Percentiles rank a stretch among this genome's conserved stretches.
Conservation (phyloP, 148 eudicot species). For the Heliosperma pusillum region DNA sequence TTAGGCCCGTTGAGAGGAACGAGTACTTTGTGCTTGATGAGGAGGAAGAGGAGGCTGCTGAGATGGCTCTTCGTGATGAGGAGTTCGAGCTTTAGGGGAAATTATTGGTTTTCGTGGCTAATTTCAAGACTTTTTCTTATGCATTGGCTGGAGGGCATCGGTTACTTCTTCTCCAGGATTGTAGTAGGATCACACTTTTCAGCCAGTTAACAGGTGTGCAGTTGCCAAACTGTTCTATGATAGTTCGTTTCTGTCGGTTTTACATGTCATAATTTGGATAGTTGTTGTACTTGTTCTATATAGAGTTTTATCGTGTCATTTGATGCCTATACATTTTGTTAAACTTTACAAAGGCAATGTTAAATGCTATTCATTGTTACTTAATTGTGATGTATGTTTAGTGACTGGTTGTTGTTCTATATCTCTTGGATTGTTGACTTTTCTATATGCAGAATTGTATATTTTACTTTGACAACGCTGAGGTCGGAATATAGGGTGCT, state of each 20-base stretch:
- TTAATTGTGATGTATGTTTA: background rate
- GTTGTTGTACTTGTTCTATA: conserved; percentile 25
- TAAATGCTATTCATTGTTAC: conserved; percentile 8
- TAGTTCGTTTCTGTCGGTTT: conserved; percentile 7
- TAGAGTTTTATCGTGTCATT: conserved; percentile 17
- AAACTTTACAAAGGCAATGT: conserved; percentile 13
- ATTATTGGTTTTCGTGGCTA: background rate
- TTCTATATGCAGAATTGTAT: background rate
- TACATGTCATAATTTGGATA: conserved; percentile 10
- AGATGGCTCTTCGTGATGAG: conserved; percentile 83
- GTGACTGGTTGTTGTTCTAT: background rate
- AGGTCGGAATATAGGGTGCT: too few species aligned
- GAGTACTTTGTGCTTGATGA: conserved; percentile 87
- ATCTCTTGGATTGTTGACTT: background rate
- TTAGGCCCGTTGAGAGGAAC: conserved; percentile 93
- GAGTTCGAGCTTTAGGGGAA: conserved; percentile 66
- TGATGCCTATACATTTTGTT: conserved; percentile 17
- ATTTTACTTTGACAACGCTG: background rate
- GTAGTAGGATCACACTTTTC: conserved; percentile 10
- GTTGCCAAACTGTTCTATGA: conserved; percentile 15
- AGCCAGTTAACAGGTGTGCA: conserved; percentile 22
- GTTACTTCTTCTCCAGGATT: conserved; percentile 26
- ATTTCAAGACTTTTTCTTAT: background rate
- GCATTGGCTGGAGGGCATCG: conserved; percentile 15
- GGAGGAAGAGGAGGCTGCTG: conserved; percentile 92